A percentile compares a stretch with the other conserved stretches of the same genome.
Evolutionary conservation across 306 rosid species (phyloP).

Genomic region (Prinsepia uniflora): DNA sequence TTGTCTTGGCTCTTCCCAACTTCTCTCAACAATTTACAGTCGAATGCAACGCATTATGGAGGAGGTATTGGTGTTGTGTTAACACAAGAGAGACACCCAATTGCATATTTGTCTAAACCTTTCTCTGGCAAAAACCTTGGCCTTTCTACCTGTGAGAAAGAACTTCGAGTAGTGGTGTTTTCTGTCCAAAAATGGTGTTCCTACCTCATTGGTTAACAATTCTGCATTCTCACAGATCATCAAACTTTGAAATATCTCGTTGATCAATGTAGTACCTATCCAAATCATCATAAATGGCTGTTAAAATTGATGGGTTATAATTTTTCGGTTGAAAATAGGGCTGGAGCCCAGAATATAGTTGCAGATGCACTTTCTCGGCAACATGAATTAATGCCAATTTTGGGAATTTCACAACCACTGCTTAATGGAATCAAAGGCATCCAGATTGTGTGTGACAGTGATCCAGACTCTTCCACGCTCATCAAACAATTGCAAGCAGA

Average conservation of each 20-base stretch:
- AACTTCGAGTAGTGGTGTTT: no score
- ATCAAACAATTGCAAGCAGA: neutral
- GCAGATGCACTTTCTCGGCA: neutral
- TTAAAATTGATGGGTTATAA: neutral
- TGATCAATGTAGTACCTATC: neutral
- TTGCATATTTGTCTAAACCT: no score
- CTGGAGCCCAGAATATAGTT: neutral
- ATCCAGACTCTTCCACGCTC: neutral
- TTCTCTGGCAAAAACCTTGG: no score
- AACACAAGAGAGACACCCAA: neutral
- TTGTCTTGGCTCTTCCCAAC: neutral
- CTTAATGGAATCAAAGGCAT: neutral
- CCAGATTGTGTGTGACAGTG: rapidly evolving
- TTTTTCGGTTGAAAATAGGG: neutral
- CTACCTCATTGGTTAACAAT: neutral
- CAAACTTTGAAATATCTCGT: neutral
- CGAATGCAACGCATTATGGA: neutral
- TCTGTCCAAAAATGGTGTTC: no score
- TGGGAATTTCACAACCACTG: neutral
- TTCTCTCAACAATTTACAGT: neutral
- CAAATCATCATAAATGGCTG: neutral
- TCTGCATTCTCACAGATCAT: neutral
- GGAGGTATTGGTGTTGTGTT: neutral
- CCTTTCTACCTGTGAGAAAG: no score
- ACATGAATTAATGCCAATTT: neutral